Evolutionary conservation across 768 basidiomycete species (phyloP), one percentile per base, ranked within the genome.

Genomic region (Collybiopsis confluens): DNA sequence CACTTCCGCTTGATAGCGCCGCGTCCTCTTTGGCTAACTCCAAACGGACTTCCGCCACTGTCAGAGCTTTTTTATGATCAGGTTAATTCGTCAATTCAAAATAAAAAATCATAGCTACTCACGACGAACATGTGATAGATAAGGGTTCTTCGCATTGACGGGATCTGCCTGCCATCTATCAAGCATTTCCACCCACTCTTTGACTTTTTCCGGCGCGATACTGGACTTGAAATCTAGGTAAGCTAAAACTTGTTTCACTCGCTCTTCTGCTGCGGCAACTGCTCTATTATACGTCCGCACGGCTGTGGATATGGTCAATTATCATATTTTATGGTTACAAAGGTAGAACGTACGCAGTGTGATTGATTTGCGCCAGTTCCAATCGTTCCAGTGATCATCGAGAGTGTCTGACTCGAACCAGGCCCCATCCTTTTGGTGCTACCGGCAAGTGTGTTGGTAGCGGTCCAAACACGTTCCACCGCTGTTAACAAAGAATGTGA

Each of bases 381-480:
- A 51, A 37, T 64, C 61, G 0, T 59, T 61, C 4, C 66, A 61
- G n/a, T 61, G 56, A 41, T 73, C 69, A 38, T 74, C 67, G 2
- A 75, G 26, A 0, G 65, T 64, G 28, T 70, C 68, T 1, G 57
- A 38, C 0, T 52, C 4, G 59, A 54, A 0, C 67, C 67, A 0
- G 67, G 64, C 0, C 65, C 66, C 71, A 72, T 74, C 27, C 71
- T 66, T 3, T 60, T 58, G 0, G 64, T 70, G 38, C 64, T 67
- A 1, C 52, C 44, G 0, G 65, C 64, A 1, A 59, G 46, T 0
- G 47, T 30, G 43, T 73, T 68, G 4, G 59, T 23, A 0, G 45
- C 55, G 0, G 67, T 42, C 73, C 74, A 75, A 0, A 54, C 56
- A 0, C 61, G 54, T 28, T 76, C 73, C 0, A 65, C 61, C 1